Base-by-base conservation (phyloP, 2,329 filamentous ascomycete genomes). In the Cladosporium austrohemisphaericum region DNA sequence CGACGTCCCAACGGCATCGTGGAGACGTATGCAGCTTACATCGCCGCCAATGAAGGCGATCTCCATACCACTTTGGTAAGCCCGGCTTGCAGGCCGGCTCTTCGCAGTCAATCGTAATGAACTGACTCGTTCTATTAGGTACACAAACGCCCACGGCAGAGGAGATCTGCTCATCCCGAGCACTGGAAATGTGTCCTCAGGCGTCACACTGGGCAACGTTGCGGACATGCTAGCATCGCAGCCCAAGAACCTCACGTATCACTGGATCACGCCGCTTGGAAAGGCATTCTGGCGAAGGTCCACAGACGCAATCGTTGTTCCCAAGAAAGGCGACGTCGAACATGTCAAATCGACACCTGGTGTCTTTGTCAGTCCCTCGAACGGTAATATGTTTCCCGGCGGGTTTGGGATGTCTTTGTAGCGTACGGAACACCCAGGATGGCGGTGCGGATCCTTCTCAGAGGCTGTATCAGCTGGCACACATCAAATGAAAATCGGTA, bases 1-100 rank as follows among this genome's bases (percentile, higher is more conserved):
- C 14, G 5, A 9, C 14, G 14, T 18, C 5, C 41, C 20, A 5
- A 22, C 36, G 5, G 36, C 18, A 7, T 50, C 47, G 9, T 50
- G 47, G 47, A 36, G 47, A 11, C 47, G 47, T 20, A 50, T 50
- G 47, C 35, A 43, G 16, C 37, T 50, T 37, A 50, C 47, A 3
- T 40, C 32, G 5, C 47, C 47, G 5, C 47, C 47, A 10, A 35
- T 50, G 5, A n/a, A n/a, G 3, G 10, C 20, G 14, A 10, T 43
- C 6, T 16, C 25, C 18, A 5, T 38, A 18, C n/a, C n/a, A 13
- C 13, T 50, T 20, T 50, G 47, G 47, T 31, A n/a, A 5, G 29
- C 4, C 29, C n/a, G n/a, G n/a, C n/a, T n/a, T n/a, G n/a, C n/a
- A n/a, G n/a, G n/a, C n/a, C n/a, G n/a, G n/a, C n/a, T n/a, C n/a